Conservation (phyloP, 2,329 filamentous ascomycete genomes). For the Penicillium sp. region DNA sequence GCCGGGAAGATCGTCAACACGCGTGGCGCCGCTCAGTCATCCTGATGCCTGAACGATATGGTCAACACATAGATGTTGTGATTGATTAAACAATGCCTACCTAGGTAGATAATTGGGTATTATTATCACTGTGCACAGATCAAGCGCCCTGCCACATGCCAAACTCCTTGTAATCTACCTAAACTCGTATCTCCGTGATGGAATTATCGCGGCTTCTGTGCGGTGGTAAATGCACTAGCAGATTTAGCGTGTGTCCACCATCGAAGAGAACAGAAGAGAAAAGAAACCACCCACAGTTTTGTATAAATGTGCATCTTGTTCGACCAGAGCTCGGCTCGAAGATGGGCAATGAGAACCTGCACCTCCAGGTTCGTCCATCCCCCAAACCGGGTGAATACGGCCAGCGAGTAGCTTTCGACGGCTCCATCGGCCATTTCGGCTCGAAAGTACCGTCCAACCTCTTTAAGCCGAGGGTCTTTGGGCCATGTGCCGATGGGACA, state of each 20-base stretch:
- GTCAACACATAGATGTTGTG: too few relatives aligned
- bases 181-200: too few relatives aligned
- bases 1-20: conserved; percentile 3
- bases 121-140: too few relatives aligned
- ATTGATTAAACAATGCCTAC: too few relatives aligned
- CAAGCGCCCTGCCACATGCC: too few relatives aligned
- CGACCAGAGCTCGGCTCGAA: conserved; percentile 21
- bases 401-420: conserved; percentile 24
- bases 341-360: conserved; percentile 18
- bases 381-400: conserved; percentile 25
- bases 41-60: neutral
- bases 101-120: too few relatives aligned
- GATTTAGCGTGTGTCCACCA: neutral
- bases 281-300: conserved; percentile 20
- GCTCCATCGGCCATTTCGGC: conserved; percentile 22
- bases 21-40: conserved; percentile 4
- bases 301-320: conserved; percentile 29
- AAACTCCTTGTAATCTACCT: too few relatives aligned
- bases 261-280: too few relatives aligned
- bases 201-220: conserved; percentile 4
- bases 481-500: conserved; percentile 30
- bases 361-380: conserved; percentile 22
- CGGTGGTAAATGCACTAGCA: conserved; percentile 7
- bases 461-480: conserved; percentile 24
- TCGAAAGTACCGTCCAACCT: conserved; percentile 25